phyloP scores from a whole-genome alignment of 1,139 yeast genomes.

The Groenewaldozyma sp. region DNA sequence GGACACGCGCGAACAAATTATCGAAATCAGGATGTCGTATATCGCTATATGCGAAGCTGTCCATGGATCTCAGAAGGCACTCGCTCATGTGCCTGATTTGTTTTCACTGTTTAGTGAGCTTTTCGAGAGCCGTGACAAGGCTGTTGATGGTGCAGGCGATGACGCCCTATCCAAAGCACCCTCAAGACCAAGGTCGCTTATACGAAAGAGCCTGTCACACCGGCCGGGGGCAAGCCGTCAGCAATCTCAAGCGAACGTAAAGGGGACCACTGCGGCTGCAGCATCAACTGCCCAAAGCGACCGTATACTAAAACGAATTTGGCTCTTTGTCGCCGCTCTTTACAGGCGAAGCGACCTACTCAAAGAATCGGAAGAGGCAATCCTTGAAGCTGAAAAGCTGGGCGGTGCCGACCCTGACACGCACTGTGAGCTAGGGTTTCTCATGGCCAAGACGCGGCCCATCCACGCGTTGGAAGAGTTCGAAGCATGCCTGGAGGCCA shows the following conservation, averaged over 20 bases:
- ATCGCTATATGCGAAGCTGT: conserved; percentile 59
- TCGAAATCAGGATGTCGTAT: conserved; percentile 71
- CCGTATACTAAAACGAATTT: conserved; percentile 47
- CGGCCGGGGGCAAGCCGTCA: background rate
- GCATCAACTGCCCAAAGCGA: too few relatives aligned
- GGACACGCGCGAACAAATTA: conserved; percentile 38
- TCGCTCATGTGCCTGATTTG: conserved; percentile 58
- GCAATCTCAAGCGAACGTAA: background rate
- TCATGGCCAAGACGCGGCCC: conserved; percentile 30
- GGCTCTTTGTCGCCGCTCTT: conserved; percentile 67
- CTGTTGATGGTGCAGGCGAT: background rate
- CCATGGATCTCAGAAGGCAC: conserved; percentile 51
- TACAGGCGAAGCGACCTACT: conserved; percentile 49
- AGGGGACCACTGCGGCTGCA: conserved; percentile 2
- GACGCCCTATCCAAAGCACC: background rate
- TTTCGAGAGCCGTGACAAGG: conserved; percentile 34
- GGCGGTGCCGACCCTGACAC: conserved; percentile 46
- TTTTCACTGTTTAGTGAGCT: conserved; percentile 52
- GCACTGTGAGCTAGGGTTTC: conserved; percentile 46
- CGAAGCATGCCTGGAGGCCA: conserved; percentile 54
- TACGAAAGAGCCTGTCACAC: background rate
- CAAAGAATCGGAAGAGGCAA: conserved; percentile 62
- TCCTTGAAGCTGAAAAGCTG: conserved; percentile 58
- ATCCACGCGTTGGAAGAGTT: conserved; percentile 53
- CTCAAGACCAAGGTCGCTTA: background rate